Evolutionary conservation across 257 asterid genomes (phyloP).

Genomic region (Oldenlandia corymbosa): DNA sequence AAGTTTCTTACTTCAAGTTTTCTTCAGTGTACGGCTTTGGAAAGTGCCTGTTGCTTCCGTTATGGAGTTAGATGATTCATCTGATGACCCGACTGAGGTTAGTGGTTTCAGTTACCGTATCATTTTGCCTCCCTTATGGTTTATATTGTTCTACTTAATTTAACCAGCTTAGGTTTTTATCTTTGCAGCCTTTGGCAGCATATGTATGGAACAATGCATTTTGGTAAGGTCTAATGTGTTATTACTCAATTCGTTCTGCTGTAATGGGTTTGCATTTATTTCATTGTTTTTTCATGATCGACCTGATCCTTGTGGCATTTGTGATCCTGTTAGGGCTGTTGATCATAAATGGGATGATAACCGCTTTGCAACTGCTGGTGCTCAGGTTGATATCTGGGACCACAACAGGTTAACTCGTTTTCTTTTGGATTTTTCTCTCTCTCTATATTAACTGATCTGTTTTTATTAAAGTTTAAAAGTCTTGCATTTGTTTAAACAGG

Average conservation of each 20-base stretch:
- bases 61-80: constrained; percentile 34
- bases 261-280: background rate
- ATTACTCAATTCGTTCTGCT: background rate
- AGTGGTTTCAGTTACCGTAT: constrained; percentile 14
- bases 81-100: constrained; percentile 43
- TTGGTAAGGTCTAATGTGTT: constrained; percentile 43
- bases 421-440: background rate
- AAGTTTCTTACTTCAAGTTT: constrained; percentile 15
- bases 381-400: constrained; percentile 95
- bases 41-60: constrained; percentile 60
- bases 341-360: constrained; percentile 91
- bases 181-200: constrained; percentile 64
- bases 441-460: background rate
- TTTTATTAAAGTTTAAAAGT: constrained; percentile 11
- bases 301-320: background rate
- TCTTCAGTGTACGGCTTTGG: constrained; percentile 86
- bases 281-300: background rate
- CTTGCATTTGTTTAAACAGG: constrained; percentile 43
- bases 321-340: constrained; percentile 56
- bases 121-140: constrained; percentile 2
- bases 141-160: background rate
- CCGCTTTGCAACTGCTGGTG: constrained; percentile 94
- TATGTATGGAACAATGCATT: constrained; percentile 76
- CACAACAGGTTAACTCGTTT: constrained; percentile 73
- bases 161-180: background rate